A percentile compares a stretch with the other conserved stretches of the same genome.
Evolutionary conservation across 1,284 basidiomycete species (phyloP).

Genomic region (Cryptococcus sp.): DNA sequence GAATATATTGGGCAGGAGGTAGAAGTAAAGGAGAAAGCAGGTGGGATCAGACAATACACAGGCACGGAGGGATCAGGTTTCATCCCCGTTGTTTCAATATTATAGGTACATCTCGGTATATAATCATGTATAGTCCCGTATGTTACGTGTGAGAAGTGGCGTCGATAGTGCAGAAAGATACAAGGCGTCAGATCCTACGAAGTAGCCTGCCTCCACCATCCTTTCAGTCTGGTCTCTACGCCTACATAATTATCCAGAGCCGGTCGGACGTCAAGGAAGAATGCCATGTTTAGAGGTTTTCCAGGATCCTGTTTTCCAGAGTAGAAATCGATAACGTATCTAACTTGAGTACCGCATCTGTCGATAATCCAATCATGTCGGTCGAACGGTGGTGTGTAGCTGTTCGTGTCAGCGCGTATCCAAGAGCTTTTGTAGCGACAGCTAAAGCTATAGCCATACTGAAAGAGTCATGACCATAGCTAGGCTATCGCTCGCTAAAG

Average conservation of each 20-base stretch:
- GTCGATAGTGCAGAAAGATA: too few relatives aligned
- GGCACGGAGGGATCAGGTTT: too few relatives aligned
- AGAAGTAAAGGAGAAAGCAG: too few relatives aligned
- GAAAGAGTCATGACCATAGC: too few relatives aligned
- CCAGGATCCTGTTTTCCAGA: constrained; percentile 62
- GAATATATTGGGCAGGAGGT: too few relatives aligned
- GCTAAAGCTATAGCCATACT: not conserved
- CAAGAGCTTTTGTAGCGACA: not conserved
- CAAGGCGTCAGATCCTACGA: too few relatives aligned
- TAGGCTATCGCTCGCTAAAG: not conserved
- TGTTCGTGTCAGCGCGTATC: constrained; percentile 35
- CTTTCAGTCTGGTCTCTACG: constrained; percentile 60
- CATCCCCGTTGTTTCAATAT: too few relatives aligned
- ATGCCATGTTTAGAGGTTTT: constrained; percentile 52
- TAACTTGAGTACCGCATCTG: constrained; percentile 76
- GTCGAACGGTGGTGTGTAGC: constrained; percentile 92
- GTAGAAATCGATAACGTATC: constrained; percentile 99
- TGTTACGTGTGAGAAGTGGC: too few relatives aligned
- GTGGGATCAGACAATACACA: too few relatives aligned
- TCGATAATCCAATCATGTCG: constrained; percentile 97
- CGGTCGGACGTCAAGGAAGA: constrained; percentile 91
- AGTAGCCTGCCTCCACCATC: constrained; percentile 16
- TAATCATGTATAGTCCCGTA: too few relatives aligned
- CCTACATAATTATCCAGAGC: constrained; percentile 90
- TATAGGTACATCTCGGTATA: too few relatives aligned